These are phyloP conservation scores for Sporothrix pseudoabietina DNA, from an alignment of 2,329 filamentous ascomycete species.

Conservation along the genomic window DNA sequence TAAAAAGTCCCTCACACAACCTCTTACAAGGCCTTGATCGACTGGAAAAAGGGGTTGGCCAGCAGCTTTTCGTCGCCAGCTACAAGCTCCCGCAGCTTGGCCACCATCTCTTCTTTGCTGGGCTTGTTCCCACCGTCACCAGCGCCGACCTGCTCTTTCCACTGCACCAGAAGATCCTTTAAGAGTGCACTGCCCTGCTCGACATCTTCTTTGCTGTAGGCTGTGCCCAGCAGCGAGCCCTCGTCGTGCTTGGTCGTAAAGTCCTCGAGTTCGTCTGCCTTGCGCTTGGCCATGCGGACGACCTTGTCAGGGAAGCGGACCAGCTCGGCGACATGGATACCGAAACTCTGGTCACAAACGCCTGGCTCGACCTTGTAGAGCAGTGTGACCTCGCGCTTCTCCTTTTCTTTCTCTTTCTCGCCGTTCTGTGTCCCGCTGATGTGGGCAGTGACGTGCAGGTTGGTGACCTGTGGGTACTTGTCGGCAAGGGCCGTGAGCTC, in stretches of 20 bases:
- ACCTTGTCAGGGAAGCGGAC: constrained; percentile 97
- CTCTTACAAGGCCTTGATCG: constrained; percentile 56
- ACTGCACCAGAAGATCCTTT: constrained; percentile 78
- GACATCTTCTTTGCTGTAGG: constrained; percentile 81
- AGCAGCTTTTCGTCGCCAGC: constrained; percentile 66
- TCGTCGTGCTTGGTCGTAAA: constrained; percentile 79
- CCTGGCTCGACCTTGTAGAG: constrained; percentile 96
- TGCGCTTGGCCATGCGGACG: constrained; percentile 97
- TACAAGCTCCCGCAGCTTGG: constrained; percentile 77
- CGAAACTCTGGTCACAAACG: constrained; percentile 95
- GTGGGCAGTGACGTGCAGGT: constrained; percentile 94
- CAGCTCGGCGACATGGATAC: constrained; percentile 96
- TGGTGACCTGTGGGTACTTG: constrained; percentile 82
- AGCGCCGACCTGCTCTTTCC: constrained; percentile 71
- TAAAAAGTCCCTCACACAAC: neutral
- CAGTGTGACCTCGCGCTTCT: constrained; percentile 84
- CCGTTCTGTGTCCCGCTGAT: constrained; percentile 58
- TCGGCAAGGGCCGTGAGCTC: constrained; percentile 91
- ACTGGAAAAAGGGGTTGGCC: constrained; percentile 71
- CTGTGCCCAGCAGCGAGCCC: constrained; percentile 48
- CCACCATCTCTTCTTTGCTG: constrained; percentile 75
- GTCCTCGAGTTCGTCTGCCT: constrained; percentile 96
- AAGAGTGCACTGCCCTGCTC: constrained; percentile 84
- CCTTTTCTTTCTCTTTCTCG: constrained; percentile 42
- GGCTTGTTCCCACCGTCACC: constrained; percentile 48